Base-by-base conservation (phyloP, 371 early-diverging fungal species). In the Dichotomocladium elegans region DNA sequence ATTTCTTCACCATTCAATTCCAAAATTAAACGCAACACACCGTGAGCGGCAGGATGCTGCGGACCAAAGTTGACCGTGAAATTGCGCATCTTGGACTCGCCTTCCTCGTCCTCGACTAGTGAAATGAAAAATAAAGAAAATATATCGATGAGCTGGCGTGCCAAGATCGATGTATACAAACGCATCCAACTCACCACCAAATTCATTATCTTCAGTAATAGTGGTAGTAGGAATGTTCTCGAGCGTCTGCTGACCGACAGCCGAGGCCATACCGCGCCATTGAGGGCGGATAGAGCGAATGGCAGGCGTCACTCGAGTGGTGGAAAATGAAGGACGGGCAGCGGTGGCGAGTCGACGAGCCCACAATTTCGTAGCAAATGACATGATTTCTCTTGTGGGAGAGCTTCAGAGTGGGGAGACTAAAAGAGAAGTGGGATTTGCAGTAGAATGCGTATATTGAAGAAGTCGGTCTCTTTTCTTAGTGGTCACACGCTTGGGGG, bases 21-120 rank as follows among this genome's bases (percentile, higher is more conserved):
- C 65, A 96, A 70, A 72, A 98, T 94, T 66, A 98, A 70, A 63
- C 98, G 93, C 70, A 98, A 81, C 68, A 98, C 98, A 65, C 98
- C 98, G 91, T 98, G 98, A 51, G 98, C 98, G 34, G 98, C 98
- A 25, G 98, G 98, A 83, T 98, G 98, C 80, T 98, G 97, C 40
- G 98, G 98, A 47, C 98, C 98, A 75, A 98, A 96, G 82, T 98
- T 98, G 80, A 98, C 83, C 31, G 96, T 92, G 70, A 87, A 92
- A 63, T 89, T 82, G 57, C 81, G 81, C 60, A 81, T 60, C 59
- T 77, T 81, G 54, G 74, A 72, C 43, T 82, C 85, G 25, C 80
- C 81, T 40, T 73, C 75, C 21, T 80, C 76, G 7, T 68, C 66
- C 26, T 64, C 63, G 46, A 45, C 74, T 77, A 60, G 26, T 31